These are phyloP conservation scores for Albatrellus ellisii DNA, from an alignment of 768 basidiomycete genomes.

Conservation along the genomic window DNA sequence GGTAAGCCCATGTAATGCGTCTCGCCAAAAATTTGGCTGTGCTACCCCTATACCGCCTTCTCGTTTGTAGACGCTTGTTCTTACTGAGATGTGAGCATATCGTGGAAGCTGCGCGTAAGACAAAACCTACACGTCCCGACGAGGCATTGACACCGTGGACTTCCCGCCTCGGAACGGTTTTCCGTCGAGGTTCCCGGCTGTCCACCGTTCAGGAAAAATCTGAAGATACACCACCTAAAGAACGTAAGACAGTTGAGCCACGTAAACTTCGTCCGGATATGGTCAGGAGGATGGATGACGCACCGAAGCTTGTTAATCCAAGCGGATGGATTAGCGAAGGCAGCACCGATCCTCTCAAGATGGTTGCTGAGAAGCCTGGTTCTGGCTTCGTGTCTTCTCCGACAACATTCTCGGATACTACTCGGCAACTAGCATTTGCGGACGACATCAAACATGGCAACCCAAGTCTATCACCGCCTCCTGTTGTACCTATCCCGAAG, in stretches of 20 bases:
- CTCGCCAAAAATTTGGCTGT: neutral
- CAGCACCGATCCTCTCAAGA: conserved; percentile 9
- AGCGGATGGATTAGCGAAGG: conserved; percentile 57
- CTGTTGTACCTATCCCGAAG: too few relatives aligned
- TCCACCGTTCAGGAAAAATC: neutral
- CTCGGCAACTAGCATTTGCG: neutral
- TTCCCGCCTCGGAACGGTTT: conserved; percentile 2
- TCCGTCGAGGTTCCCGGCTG: conserved; percentile 2
- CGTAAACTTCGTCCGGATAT: conserved; percentile 45
- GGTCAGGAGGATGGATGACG: conserved; percentile 62
- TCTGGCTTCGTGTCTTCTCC: neutral
- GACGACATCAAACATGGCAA: neutral
- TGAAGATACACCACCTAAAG: neutral
- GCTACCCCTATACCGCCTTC: neutral
- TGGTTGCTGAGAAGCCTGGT: neutral
- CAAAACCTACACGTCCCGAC: conserved; percentile 15
- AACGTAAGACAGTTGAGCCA: neutral
- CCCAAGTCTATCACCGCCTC: too few relatives aligned
- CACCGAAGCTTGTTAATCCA: conserved; percentile 58
- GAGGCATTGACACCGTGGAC: conserved; percentile 16
- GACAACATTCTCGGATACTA: neutral
- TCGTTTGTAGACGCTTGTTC: conserved; percentile 11
- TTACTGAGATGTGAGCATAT: conserved; percentile 9
- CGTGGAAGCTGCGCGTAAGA: conserved; percentile 8
- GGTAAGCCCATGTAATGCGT: conserved; percentile 27